These are phyloP conservation scores for Xylaria digitata DNA, from an alignment of 2,329 filamentous ascomycete genomes.

Conservation along the genomic window DNA sequence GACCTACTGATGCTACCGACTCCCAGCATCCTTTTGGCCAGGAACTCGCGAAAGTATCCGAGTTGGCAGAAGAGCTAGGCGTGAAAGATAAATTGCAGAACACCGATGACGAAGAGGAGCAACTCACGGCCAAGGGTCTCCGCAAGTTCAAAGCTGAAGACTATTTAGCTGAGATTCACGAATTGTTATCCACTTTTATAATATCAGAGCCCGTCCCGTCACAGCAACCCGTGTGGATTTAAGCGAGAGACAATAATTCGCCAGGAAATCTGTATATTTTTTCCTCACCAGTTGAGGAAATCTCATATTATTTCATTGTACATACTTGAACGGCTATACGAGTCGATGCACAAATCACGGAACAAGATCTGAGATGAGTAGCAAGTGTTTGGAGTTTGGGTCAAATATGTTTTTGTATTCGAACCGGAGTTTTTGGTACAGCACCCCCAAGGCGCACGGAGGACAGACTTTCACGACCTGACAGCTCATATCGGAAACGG, in stretches of 20 bases:
- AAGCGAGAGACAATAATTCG: constrained; percentile 13
- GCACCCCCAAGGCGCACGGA: constrained; percentile 23
- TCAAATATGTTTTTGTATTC: constrained; percentile 16
- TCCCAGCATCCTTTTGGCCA: constrained; percentile 78
- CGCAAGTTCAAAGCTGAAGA: constrained; percentile 81
- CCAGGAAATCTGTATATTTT: constrained; percentile 16
- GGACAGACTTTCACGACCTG: constrained; percentile 16
- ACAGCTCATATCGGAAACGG: constrained; percentile 3
- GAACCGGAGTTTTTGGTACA: constrained; percentile 13
- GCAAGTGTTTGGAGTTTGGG: constrained; percentile 33
- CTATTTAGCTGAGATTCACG: constrained; percentile 84
- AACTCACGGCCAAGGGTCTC: constrained; percentile 76
- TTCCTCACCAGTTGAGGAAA: constrained; percentile 28
- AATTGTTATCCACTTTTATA: constrained; percentile 73
- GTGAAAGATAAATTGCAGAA: constrained; percentile 68
- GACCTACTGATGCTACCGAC: constrained; percentile 45
- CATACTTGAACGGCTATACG: constrained; percentile 47
- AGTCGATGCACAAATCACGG: constrained; percentile 35
- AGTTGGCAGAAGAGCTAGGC: constrained; percentile 89
- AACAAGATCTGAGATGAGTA: constrained; percentile 22
- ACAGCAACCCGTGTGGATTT: constrained; percentile 63
- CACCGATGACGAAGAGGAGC: constrained; percentile 78
- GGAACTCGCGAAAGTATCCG: constrained; percentile 91
- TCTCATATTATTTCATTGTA: constrained; percentile 50
- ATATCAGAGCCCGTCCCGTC: constrained; percentile 50